Percentiles rank a stretch among this genome's conserved stretches.
Conservation (phyloP, 768 basidiomycete genomes). For the Hebeloma cylindrosporum region DNA sequence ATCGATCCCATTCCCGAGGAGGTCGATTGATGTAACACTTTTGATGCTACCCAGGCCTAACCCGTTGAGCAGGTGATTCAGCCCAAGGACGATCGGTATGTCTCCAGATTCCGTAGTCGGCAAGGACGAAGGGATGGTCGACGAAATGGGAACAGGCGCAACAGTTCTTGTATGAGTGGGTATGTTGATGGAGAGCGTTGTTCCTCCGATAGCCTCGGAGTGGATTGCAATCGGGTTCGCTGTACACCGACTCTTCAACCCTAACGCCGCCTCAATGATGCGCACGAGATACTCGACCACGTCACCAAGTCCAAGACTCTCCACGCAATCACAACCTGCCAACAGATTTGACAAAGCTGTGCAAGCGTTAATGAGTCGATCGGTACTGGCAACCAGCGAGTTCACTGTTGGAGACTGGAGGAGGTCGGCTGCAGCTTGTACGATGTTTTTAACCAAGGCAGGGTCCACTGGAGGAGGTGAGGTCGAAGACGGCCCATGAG, state of each 20-base stretch:
- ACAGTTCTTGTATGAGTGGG: too few species aligned
- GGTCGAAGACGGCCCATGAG: not conserved
- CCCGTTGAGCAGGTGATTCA: constrained; percentile 22
- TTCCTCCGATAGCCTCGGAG: too few species aligned
- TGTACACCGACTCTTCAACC: constrained; percentile 11
- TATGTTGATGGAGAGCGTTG: too few species aligned
- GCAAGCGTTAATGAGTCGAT: not conserved
- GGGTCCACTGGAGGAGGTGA: not conserved
- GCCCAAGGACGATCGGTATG: constrained; percentile 21
- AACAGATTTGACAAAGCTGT: not conserved
- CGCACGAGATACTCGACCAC: not conserved
- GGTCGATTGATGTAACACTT: constrained; percentile 16
- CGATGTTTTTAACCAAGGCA: constrained; percentile 7
- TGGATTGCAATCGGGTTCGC: constrained; percentile 1
- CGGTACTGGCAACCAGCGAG: not conserved
- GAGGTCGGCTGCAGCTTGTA: constrained; percentile 14
- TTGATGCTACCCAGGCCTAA: constrained; percentile 21
- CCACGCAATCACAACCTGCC: not conserved
- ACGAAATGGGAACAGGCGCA: too few species aligned
- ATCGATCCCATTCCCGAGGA: constrained; percentile 20
- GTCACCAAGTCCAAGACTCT: not conserved
- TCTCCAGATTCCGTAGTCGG: too few species aligned
- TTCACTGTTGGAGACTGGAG: constrained; percentile 1
- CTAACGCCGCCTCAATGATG: constrained; percentile 1
- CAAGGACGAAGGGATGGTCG: too few species aligned